Percentiles rank a stretch among this genome's conserved stretches.
These are phyloP conservation scores for Colletotrichum sansevieriae DNA, from an alignment of 2,329 filamentous ascomycete species.

Conservation along the genomic window DNA sequence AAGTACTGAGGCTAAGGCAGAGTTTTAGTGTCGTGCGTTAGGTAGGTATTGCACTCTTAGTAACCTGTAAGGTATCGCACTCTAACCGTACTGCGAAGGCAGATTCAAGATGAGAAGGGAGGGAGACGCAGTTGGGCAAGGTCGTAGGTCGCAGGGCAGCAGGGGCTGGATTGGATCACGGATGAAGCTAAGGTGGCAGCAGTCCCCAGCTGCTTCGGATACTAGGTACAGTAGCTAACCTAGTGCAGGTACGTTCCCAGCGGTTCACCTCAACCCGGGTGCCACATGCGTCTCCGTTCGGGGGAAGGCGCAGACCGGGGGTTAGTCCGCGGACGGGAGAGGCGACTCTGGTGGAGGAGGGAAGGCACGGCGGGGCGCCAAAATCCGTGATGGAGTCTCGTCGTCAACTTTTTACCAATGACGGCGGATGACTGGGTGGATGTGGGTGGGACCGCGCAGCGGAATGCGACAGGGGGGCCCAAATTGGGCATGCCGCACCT, in stretches of 20 bases:
- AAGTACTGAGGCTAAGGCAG: not conserved
- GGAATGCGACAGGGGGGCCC: slow-evolving; percentile 22
- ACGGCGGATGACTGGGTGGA: slow-evolving; percentile 28
- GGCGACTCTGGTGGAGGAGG: slow-evolving; percentile 30
- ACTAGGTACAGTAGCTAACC: not conserved
- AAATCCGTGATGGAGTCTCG: slow-evolving; percentile 4
- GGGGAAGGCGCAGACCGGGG: slow-evolving; percentile 24
- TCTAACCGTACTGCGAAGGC: no score
- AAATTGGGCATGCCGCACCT: not conserved
- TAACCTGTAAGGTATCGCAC: no score
- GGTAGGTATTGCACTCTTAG: no score
- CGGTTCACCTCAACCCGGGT: not conserved
- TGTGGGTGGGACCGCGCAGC: slow-evolving; percentile 25
- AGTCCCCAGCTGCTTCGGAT: not conserved
- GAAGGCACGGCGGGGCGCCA: slow-evolving; percentile 10
- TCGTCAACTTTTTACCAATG: slow-evolving; percentile 14
- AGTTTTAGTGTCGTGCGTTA: slow-evolving; percentile 26
- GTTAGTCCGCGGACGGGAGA: slow-evolving; percentile 33
- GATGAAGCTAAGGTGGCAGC: not conserved
- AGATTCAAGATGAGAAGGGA: slow-evolving; percentile 9
- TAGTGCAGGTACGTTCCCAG: slow-evolving; percentile 9
- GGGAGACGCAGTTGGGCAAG: not conserved
- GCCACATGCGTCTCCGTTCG: slow-evolving; percentile 33
- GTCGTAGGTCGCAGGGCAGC: not conserved
- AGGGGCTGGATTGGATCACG: slow-evolving; percentile 9